Percentiles rank a stretch among this genome's conserved stretches.
Evolutionary conservation across 2,329 filamentous ascomycete species (phyloP).

Genomic region (Chaetomium globosum): DNA sequence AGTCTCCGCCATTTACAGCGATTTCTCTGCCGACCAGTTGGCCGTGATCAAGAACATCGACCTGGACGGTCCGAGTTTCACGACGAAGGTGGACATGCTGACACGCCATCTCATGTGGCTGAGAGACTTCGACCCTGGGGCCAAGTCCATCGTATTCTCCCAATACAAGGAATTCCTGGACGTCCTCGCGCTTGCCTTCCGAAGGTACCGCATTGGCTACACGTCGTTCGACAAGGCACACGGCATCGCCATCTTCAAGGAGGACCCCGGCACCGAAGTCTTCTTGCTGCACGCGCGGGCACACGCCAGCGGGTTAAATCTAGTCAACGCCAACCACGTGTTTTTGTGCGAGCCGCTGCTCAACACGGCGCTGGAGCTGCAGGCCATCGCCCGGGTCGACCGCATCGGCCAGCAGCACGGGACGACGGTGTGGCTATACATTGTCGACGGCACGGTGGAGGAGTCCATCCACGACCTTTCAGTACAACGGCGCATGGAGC

Average conservation of each 20-base stretch:
- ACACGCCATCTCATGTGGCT: constrained; percentile 84
- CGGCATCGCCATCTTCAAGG: constrained; percentile 76
- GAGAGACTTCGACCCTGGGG: constrained; percentile 77
- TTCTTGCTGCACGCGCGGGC: constrained; percentile 89
- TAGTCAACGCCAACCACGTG: constrained; percentile 91
- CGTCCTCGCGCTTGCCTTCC: constrained; percentile 71
- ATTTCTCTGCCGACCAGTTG: constrained; percentile 71
- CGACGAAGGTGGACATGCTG: constrained; percentile 86
- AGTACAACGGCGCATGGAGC: constrained; percentile 73
- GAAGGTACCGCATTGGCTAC: constrained; percentile 70
- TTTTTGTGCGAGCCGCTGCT: constrained; percentile 93
- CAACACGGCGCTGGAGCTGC: constrained; percentile 90
- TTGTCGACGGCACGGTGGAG: constrained; percentile 88
- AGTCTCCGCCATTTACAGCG: constrained; percentile 68
- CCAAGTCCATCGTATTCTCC: constrained; percentile 92
- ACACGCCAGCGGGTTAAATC: constrained; percentile 84
- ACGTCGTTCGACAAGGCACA: constrained; percentile 68
- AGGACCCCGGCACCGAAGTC: constrained; percentile 72
- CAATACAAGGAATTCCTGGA: constrained; percentile 82
- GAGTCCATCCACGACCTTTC: constrained; percentile 89
- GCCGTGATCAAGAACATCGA: constrained; percentile 82
- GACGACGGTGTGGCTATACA: constrained; percentile 94
- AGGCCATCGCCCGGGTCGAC: constrained; percentile 93
- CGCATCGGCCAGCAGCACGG: constrained; percentile 86
- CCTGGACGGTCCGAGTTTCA: constrained; percentile 72